Percentiles rank a stretch among this genome's conserved stretches.
Conservation (phyloP, 2,329 filamentous ascomycete species). For the Neopestalotiopsis sp. region DNA sequence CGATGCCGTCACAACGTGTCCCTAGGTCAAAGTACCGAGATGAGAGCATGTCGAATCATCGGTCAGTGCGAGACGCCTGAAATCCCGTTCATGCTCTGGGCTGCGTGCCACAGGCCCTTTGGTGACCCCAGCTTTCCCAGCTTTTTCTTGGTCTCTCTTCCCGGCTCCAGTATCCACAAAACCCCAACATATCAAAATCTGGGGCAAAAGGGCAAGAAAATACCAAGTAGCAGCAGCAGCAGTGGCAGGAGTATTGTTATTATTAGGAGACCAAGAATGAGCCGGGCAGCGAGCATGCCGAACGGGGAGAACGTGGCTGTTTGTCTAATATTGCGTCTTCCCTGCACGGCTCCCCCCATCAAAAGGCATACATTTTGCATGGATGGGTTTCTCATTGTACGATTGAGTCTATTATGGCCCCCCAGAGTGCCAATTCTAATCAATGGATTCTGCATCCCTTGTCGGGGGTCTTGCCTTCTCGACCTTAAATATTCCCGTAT, state of each 20-base stretch:
- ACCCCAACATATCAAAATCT: constrained; percentile 10
- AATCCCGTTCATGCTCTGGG: constrained; percentile 10
- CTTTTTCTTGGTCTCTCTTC: neutral
- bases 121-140: constrained; percentile 17
- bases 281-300: constrained; percentile 1
- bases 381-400: neutral
- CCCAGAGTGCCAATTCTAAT: constrained; percentile 1
- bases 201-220: constrained; percentile 5
- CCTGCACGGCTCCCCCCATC: constrained; percentile 1
- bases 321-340: constrained; percentile 16
- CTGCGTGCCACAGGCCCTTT: constrained; percentile 11
- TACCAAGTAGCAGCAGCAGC: neutral
- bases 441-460: constrained; percentile 13
- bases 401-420: neutral
- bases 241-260: neutral
- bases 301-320: constrained; percentile 16
- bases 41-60: neutral
- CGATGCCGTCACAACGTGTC: neutral
- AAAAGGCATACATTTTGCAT: neutral
- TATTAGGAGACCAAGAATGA: neutral
- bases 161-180: constrained; percentile 9
- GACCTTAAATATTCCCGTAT: constrained; percentile 7
- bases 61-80: constrained; percentile 4
- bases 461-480: constrained; percentile 10
- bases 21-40: neutral